Base-by-base conservation (phyloP, 2,329 filamentous ascomycete species). In the Aspergillus eucalypticola region DNA sequence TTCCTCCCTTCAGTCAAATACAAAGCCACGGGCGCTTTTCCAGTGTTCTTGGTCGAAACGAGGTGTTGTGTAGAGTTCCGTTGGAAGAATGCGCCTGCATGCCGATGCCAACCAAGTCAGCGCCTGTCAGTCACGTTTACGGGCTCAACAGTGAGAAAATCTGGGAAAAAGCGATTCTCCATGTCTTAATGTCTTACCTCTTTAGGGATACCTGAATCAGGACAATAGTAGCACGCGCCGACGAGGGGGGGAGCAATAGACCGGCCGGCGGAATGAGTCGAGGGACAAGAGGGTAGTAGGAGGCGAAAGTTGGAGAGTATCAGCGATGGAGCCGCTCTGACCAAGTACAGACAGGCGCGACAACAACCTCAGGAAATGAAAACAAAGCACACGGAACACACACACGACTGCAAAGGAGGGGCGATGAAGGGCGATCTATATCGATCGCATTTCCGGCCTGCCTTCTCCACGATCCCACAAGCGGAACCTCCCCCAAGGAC, bases 401-500 rank as follows among this genome's bases (percentile, higher is more conserved):
- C 46, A 50, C 46, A 7, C 32, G 5, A 50, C 27, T 38, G 35
- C 46, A 7, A 49, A 49, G 2, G 44, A 49, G 23, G 44, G 44
- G 44, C 23, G 15, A 49, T 15, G 21, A 13, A 49, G 44, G 44
- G 25, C 23, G 46, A 50, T 50, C 50, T 53, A 53, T 53, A 53
- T 38, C 50, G 29, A 53, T 39, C 35, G 52, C 56, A 62, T 56
- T 27, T 52, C 51, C 46, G 44, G 32, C 53, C 52, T 39, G 39
- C 29, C 32, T 27, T 63, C 58, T 58, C 58, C 60, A 58, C 53
- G 63, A 59, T 65, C 59, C 56, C 58, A 54, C 58, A 41, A 53
- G 48, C 58, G 38, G 58, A 60, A 60, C 58, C 46, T 35, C 39
- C 48, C 48, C 38, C 23, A 58, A 39, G 29, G 13, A 35, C 38